Evolutionary conservation across 2,329 filamentous ascomycete species (phyloP).

Genomic region (Penicillium brasilianum): DNA sequence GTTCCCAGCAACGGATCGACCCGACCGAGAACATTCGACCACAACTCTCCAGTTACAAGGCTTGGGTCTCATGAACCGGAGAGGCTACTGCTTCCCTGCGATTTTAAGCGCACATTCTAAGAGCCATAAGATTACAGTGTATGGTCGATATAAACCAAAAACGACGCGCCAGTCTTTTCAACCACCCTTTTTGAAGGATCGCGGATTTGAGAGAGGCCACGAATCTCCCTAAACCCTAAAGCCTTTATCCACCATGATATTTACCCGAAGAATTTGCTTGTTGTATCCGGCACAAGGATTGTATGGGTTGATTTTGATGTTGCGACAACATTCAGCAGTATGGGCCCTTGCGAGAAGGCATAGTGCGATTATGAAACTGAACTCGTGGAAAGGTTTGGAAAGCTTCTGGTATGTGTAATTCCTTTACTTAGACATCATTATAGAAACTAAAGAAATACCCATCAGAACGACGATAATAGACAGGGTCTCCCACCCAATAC

Average conservation of each 20-base stretch:
- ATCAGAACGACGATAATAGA: constrained; percentile 8
- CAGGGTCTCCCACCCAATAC: constrained; percentile 14
- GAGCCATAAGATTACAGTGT: too few relatives aligned
- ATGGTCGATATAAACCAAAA: too few relatives aligned
- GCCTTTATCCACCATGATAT: constrained; percentile 33
- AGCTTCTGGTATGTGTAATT: constrained; percentile 16
- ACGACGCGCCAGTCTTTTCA: too few relatives aligned
- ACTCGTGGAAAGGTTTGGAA: constrained; percentile 17
- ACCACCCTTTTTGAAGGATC: too few relatives aligned
- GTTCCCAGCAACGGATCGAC: too few relatives aligned
- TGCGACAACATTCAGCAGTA: constrained; percentile 24
- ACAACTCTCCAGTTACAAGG: too few relatives aligned
- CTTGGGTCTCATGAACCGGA: too few relatives aligned
- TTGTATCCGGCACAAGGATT: constrained; percentile 23
- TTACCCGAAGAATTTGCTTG: constrained; percentile 34
- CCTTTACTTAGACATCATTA: constrained; percentile 6
- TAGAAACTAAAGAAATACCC: background rate
- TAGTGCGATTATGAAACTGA: constrained; percentile 18
- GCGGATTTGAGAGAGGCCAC: too few relatives aligned
- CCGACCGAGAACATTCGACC: too few relatives aligned
- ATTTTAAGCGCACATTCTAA: too few relatives aligned
- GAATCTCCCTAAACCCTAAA: too few relatives aligned
- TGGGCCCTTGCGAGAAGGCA: constrained; percentile 8
- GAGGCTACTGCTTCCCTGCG: too few relatives aligned
- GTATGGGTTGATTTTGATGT: constrained; percentile 36